Evolutionary conservation across 305 asterid species (phyloP).

Genomic region (Stenogyne calaminthoides): DNA sequence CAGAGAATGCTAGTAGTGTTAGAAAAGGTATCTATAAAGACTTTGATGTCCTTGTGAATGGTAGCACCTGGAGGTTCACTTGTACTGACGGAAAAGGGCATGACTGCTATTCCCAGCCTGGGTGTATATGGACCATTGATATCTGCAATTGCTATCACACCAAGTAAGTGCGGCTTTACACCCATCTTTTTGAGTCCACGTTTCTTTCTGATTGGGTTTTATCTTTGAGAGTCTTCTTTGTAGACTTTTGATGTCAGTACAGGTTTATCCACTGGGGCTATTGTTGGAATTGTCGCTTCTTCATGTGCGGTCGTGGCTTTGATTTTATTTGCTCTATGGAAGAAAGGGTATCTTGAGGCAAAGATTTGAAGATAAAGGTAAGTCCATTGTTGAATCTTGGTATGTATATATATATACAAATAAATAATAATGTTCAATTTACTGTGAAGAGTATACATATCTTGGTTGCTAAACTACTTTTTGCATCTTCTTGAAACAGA

Average conservation of each 20-base stretch:
- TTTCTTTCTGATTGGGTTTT: slow-evolving; percentile 17
- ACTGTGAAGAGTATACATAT: neutral
- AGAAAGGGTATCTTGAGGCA: slow-evolving; percentile 62
- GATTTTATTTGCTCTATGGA: slow-evolving; percentile 54
- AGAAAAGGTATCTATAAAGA: slow-evolving; percentile 53
- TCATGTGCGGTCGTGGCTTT: slow-evolving; percentile 44
- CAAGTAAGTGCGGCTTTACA: slow-evolving; percentile 55
- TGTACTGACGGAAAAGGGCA: slow-evolving; percentile 94
- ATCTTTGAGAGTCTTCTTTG: slow-evolving; percentile 26
- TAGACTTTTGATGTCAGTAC: slow-evolving; percentile 63
- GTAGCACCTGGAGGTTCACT: slow-evolving; percentile 82
- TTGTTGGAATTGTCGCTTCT: slow-evolving; percentile 63
- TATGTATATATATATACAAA: no score
- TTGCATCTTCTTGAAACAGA: slow-evolving; percentile 50
- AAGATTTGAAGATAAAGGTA: slow-evolving; percentile 65
- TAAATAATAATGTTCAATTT: neutral
- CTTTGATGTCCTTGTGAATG: slow-evolving; percentile 51
- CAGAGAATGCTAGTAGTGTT: slow-evolving; percentile 61
- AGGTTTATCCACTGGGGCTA: slow-evolving; percentile 67
- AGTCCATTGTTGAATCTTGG: slow-evolving; percentile 19
- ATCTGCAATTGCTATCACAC: slow-evolving; percentile 86
- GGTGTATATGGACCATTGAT: slow-evolving; percentile 93
- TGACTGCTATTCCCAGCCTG: slow-evolving; percentile 77
- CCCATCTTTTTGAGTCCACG: neutral
- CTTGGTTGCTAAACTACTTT: slow-evolving; percentile 9